Base-by-base conservation (phyloP, 495 filamentous ascomycete genomes). In the Neurospora sublineolata region DNA sequence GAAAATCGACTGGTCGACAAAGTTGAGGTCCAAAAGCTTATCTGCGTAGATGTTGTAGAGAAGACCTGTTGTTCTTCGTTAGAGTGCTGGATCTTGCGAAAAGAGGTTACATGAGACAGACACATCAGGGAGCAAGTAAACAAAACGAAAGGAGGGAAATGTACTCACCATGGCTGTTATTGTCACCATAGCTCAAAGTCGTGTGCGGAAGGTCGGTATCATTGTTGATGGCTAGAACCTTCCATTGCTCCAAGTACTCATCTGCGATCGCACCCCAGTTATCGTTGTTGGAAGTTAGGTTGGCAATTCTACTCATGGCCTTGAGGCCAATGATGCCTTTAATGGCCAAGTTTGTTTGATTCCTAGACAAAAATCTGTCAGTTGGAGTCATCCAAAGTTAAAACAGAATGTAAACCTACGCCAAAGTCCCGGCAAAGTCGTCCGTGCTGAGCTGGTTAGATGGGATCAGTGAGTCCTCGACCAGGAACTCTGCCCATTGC, bases 251-350 rank as follows among this genome's bases (percentile, higher is more conserved):
- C 74, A 97, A 84, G 80, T 97, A 97, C 67, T 84, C 81, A 7
- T 87, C 84, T 30, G 92, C 92, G 46, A 91, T 90, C 74, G 88
- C 84, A 11, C 83, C 85, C 79, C 88, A 97, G 71, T 88, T 83
- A 39, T 83, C 84, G 0, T 82, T 74, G 36, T 93, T 83, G 68
- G 86, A 88, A 7, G 89, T 86, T 2, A 91, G 78, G 44, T 86
- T 81, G 12, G 94, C 85, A 23, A 98, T 86, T 74, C 91, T 87
- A 74, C 89, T 88, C 92, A 98, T 97, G 44, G 94, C 94, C 76
- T 91, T 88, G 80, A 98, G 93, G n/a, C 93, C 94, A 72, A 98
- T 88, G 76, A 97, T 95, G 20, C 93, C 94, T 79, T 98, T 98
- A 70, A 98, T 85, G 3, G 93, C 94, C 14, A 98, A 86, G 77